Evolutionary conservation across 805 yeast species (phyloP), one percentile per base, ranked within the genome.

Genomic region (Wickerhamiella alocasiicola): DNA sequence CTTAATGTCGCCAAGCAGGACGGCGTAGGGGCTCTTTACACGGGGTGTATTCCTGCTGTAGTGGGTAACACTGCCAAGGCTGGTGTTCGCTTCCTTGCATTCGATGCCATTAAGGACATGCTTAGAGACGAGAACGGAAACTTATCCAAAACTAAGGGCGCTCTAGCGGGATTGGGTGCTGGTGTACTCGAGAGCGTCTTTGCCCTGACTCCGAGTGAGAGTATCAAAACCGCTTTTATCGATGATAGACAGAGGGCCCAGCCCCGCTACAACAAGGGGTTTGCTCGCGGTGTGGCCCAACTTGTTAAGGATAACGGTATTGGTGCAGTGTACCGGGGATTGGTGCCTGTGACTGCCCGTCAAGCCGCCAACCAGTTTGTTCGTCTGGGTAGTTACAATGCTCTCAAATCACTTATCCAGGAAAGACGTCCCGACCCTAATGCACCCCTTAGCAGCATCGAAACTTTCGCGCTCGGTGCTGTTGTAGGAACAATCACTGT

Each of bases 311-410:
- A 88, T 55, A 64, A 83, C 53, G 97, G 97, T 1, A 47, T 87
- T 43, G 70, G 66, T 37, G 95, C 95, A 0, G 66, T 91, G 26
- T 88, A 88, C 57, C 77, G 87, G 24, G 98, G 95, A 23, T 68
- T 88, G 6, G 63, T 87, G 5, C 97, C 98, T 0, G 97, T 88
- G 5, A 82, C 96, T 0, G 63, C 87, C 68, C 76, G 98, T 56
- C 98, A 88, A 60, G 97, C 95, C 7, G 78, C 97, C 2, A 88
- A 88, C 61, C 91, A 83, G 50, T 94, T 94, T 3, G 97, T 91
- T 12, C 72, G 98, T 52, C 67, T 88, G 49, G 97, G 97, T 2
- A 79, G 94, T 30, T 88, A 88, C 63, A 85, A 84, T 57, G 74
- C 87, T 49, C 78, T 88, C 63, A 87, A 88, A 59, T 69, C 81